A percentile compares a stretch with the other conserved stretches of the same genome.
phyloP scores from a whole-genome alignment of 306 rosid genomes.

The Rubus idaeus region DNA sequence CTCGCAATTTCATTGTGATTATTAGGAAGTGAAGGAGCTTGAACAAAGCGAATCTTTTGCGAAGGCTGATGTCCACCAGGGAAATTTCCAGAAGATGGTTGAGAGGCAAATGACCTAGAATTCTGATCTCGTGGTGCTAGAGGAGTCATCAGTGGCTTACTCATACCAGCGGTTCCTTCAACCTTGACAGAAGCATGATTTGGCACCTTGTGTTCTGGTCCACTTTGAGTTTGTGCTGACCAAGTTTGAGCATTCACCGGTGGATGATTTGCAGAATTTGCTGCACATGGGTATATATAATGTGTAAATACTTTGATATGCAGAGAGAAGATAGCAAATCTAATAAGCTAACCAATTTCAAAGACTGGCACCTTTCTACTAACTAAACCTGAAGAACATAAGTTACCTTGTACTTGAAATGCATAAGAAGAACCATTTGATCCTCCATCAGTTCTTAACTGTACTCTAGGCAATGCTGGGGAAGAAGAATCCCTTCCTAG shows the following conservation, averaged over 20 bases:
- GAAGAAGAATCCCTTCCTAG: slow-evolving; percentile 72
- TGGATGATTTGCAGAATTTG: slow-evolving; percentile 50
- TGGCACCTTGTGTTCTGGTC: slow-evolving; percentile 63
- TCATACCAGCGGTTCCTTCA: slow-evolving; percentile 49
- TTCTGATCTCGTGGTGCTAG: slow-evolving; percentile 55
- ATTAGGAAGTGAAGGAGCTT: slow-evolving; percentile 58
- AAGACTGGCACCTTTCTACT: slow-evolving; percentile 2
- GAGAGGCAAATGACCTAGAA: slow-evolving; percentile 61
- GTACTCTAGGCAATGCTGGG: slow-evolving; percentile 50
- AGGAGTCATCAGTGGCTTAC: slow-evolving; percentile 41
- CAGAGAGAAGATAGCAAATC: slow-evolving; percentile 5
- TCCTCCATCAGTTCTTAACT: slow-evolving; percentile 59
- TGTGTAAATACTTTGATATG: not conserved
- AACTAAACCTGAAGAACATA: not conserved
- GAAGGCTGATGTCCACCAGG: slow-evolving; percentile 50
- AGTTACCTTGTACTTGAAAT: slow-evolving; percentile 70
- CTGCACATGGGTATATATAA: slow-evolving; percentile 40
- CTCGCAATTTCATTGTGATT: slow-evolving; percentile 75
- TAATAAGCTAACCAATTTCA: not conserved
- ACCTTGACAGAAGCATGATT: slow-evolving; percentile 52
- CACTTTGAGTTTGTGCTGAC: slow-evolving; percentile 72
- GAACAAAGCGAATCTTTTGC: slow-evolving; percentile 58
- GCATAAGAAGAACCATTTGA: slow-evolving; percentile 65
- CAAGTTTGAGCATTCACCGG: slow-evolving; percentile 62
- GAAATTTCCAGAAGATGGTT: slow-evolving; percentile 61